Evolutionary conservation across 257 asterid species (phyloP).

Genomic region (Solanum paucissectum): DNA sequence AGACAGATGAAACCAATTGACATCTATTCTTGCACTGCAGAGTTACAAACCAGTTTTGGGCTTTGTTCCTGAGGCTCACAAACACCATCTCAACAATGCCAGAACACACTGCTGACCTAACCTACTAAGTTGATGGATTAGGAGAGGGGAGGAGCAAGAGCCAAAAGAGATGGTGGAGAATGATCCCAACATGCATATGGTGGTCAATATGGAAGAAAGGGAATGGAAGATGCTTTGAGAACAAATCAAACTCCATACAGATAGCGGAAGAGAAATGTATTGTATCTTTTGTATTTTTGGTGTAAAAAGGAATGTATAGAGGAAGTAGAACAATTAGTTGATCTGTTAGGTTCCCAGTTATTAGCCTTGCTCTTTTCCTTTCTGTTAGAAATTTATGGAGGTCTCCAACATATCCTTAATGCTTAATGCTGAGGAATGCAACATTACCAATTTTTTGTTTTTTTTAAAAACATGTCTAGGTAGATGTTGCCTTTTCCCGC

Average conservation of each 20-base stretch:
- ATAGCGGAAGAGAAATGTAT: background rate
- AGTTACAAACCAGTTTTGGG: background rate
- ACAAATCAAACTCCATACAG: background rate
- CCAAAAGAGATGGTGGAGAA: background rate
- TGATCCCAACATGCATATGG: background rate
- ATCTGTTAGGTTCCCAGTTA: background rate
- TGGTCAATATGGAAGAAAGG: background rate
- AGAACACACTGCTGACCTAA: background rate
- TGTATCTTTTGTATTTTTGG: background rate
- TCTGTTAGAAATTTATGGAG: background rate
- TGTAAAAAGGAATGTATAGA: background rate
- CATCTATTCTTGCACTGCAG: background rate
- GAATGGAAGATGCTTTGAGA: background rate
- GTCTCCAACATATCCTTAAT: background rate
- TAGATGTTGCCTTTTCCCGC: background rate
- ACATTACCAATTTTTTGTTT: no score
- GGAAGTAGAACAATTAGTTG: background rate
- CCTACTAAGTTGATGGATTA: background rate
- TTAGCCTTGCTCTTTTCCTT: background rate
- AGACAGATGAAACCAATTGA: background rate
- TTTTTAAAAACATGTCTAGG: background rate
- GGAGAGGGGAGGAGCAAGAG: background rate
- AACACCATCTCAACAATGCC: background rate
- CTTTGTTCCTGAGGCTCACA: background rate
- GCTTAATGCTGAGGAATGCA: background rate